Evolutionary conservation across 768 basidiomycete genomes (phyloP).

Genomic region (Phlegmacium glaucopus): DNA sequence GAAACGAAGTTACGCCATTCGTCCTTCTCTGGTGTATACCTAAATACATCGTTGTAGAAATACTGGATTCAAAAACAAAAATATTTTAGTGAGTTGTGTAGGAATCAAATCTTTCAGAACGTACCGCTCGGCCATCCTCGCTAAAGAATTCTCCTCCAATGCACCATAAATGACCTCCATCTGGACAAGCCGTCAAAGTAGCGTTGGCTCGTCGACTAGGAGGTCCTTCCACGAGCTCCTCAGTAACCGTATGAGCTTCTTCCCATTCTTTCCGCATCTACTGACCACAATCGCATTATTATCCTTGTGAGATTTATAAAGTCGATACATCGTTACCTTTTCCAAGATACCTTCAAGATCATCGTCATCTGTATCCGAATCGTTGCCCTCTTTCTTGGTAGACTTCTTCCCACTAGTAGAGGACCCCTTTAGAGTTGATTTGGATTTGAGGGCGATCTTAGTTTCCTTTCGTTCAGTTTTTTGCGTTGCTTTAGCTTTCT

Average conservation of each 20-base stretch:
- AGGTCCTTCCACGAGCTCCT: constrained; percentile 80
- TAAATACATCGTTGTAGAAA: constrained; percentile 85
- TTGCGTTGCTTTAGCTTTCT: constrained; percentile 29
- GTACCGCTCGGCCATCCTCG: constrained; percentile 80
- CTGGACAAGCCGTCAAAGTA: constrained; percentile 76
- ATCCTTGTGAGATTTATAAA: constrained; percentile 5
- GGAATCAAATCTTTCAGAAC: constrained; percentile 13
- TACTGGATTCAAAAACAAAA: constrained; percentile 46
- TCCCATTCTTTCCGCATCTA: constrained; percentile 87
- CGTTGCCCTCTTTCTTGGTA: constrained; percentile 24
- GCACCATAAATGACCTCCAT: constrained; percentile 78
- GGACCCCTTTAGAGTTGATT: neutral
- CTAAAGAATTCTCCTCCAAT: constrained; percentile 87
- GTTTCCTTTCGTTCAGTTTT: neutral
- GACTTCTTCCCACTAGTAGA: constrained; percentile 9
- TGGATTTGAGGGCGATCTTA: constrained; percentile 4
- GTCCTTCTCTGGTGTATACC: constrained; percentile 87
- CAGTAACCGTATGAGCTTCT: constrained; percentile 74
- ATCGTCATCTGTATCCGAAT: constrained; percentile 63
- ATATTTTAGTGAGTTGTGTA: neutral
- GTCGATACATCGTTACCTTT: constrained; percentile 41
- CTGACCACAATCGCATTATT: constrained; percentile 22
- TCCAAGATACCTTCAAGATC: constrained; percentile 82
- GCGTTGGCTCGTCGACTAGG: constrained; percentile 83
- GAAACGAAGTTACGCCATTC: constrained; percentile 90